Conservation (phyloP, 371 early-diverging fungal species). For the Gilbertella persicaria region DNA sequence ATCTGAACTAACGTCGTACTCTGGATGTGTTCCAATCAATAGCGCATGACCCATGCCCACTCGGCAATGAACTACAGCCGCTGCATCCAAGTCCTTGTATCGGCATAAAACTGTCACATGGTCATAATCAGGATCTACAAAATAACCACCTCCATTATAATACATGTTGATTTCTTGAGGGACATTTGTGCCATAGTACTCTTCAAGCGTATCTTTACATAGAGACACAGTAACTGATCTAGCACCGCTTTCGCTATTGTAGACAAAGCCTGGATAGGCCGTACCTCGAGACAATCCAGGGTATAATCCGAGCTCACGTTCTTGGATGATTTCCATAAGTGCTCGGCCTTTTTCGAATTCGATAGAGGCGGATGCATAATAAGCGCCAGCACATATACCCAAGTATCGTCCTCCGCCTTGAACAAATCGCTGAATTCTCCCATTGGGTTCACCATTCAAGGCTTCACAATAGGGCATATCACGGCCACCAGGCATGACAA, state of each 20-base stretch:
- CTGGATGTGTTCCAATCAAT: slow-evolving; percentile 73
- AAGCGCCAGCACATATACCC: slow-evolving; percentile 94
- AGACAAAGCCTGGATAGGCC: slow-evolving; percentile 77
- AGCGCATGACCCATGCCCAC: slow-evolving; percentile 70
- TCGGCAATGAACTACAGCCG: slow-evolving; percentile 56
- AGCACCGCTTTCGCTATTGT: slow-evolving; percentile 79
- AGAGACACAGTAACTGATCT: slow-evolving; percentile 54
- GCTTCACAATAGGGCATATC: slow-evolving; percentile 80
- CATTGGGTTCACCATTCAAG: slow-evolving; percentile 61
- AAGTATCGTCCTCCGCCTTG: slow-evolving; percentile 81
- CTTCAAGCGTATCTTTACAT: slow-evolving; percentile 11
- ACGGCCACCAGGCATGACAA: slow-evolving; percentile 91
- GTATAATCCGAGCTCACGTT: slow-evolving; percentile 74
- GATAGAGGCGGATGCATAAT: slow-evolving; percentile 71
- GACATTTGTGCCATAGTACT: neutral
- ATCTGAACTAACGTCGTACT: slow-evolving; percentile 63
- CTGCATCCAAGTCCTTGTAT: slow-evolving; percentile 52
- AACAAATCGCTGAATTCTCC: slow-evolving; percentile 73
- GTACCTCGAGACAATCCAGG: slow-evolving; percentile 75
- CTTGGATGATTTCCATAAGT: slow-evolving; percentile 69
- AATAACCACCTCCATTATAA: slow-evolving; percentile 83
- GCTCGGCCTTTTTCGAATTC: slow-evolving; percentile 76
- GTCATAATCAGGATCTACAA: slow-evolving; percentile 54
- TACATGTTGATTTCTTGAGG: slow-evolving; percentile 50
- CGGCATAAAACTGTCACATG: slow-evolving; percentile 60